Evolutionary conservation across 1,139 yeast genomes (phyloP).

Genomic region (Lodderomyces margitis): DNA sequence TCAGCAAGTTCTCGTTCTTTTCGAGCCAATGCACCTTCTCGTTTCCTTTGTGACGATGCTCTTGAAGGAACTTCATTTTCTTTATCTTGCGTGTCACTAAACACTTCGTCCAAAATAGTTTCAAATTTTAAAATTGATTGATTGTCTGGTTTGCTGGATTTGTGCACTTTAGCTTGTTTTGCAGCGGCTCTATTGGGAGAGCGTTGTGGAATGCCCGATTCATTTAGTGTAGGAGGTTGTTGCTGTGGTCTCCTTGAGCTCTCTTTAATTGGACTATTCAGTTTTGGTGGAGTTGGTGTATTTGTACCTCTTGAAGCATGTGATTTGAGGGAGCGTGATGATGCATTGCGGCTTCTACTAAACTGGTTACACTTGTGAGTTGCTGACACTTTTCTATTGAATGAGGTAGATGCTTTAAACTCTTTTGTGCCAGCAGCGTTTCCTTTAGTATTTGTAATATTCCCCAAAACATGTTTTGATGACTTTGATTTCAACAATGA

Average conservation of each 20-base stretch:
- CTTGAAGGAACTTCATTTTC: conserved; percentile 6
- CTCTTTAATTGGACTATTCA: conserved; percentile 2
- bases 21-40: conserved; percentile 17
- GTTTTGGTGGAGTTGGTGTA: conserved; percentile 4
- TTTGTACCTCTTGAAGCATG: conserved; percentile 4
- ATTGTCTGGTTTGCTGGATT: conserved; percentile 17
- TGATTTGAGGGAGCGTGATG: conserved; percentile 13
- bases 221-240: conserved; percentile 19
- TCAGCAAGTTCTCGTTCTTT: conserved; percentile 33
- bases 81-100: conserved; percentile 18
- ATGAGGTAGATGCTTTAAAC: conserved; percentile 42
- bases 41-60: conserved; percentile 5
- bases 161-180: conserved; percentile 19
- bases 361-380: conserved; percentile 19
- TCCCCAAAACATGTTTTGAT: conserved; percentile 21
- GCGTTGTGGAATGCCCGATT: conserved; percentile 15
- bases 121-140: conserved; percentile 33
- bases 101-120: conserved; percentile 32
- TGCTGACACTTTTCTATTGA: conserved; percentile 33
- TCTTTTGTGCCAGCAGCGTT: conserved; percentile 16
- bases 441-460: conserved; percentile 28
- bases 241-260: conserved; percentile 9
- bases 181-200: conserved; percentile 11
- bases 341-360: conserved; percentile 10
- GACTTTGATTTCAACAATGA: conserved; percentile 14